Conservation (phyloP, 352 stramenopile genomes). For the Globisporangium nunn region DNA sequence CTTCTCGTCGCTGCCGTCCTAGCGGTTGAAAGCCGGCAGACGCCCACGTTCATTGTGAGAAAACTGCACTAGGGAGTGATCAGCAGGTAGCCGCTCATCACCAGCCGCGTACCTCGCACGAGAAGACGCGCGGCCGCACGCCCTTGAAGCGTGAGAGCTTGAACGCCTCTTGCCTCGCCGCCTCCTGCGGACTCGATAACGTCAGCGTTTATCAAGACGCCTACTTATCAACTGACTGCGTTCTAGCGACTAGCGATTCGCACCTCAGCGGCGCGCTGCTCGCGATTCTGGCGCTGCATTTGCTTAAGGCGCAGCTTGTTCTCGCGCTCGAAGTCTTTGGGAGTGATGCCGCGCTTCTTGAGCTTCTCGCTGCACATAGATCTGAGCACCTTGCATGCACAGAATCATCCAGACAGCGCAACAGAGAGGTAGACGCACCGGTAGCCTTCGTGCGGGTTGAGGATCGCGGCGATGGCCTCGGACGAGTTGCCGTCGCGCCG, state of each 20-base stretch:
- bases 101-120: conserved; percentile 19
- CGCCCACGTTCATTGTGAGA: neutral
- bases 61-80: neutral
- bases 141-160: conserved; percentile 63
- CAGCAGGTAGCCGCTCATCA: no score
- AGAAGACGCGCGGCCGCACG: conserved; percentile 40
- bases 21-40: neutral
- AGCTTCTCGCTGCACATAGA: conserved; percentile 42
- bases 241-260: neutral
- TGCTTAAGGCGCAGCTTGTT: conserved; percentile 62
- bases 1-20: conserved; percentile 12
- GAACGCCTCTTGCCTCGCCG: conserved; percentile 34
- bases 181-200: conserved; percentile 18
- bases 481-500: conserved; percentile 62
- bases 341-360: conserved; percentile 37
- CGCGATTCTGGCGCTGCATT: conserved; percentile 49
- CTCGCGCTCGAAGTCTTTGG: conserved; percentile 54
- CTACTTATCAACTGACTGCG: neutral
- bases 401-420: neutral
- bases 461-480: conserved; percentile 52
- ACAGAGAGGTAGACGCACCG: conserved; percentile 17
- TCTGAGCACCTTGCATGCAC: neutral
- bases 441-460: conserved; percentile 54
- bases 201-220: no score
- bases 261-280: conserved; percentile 39